phyloP scores from a whole-genome alignment of 2,329 filamentous ascomycete genomes.

The Calonectria montana region DNA sequence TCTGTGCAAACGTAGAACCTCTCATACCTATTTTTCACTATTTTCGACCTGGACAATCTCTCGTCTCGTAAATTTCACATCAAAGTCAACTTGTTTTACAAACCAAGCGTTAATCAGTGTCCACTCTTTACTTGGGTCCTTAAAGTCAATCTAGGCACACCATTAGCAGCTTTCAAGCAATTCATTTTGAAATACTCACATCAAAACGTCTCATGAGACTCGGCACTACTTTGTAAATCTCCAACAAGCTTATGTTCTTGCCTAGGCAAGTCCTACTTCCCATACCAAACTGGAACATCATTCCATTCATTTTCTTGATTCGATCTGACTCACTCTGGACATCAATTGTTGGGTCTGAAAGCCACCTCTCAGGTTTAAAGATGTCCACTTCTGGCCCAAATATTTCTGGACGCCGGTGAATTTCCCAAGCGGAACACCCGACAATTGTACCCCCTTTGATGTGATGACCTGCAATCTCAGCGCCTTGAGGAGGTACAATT shows the following conservation, averaged over 20 bases:
- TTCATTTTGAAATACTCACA: neutral
- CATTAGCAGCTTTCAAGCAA: neutral
- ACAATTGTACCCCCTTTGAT: conserved; percentile 79
- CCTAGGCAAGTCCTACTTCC: conserved; percentile 78
- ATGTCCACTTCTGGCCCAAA: conserved; percentile 75
- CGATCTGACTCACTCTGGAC: conserved; percentile 57
- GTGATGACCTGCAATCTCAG: conserved; percentile 70
- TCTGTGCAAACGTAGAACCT: neutral
- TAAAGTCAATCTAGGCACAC: conserved; percentile 60
- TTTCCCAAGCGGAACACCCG: conserved; percentile 79
- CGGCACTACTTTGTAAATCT: conserved; percentile 73
- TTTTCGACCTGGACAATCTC: conserved; percentile 53
- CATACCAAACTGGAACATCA: conserved; percentile 72
- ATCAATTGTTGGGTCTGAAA: conserved; percentile 55
- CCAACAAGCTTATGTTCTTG: conserved; percentile 72
- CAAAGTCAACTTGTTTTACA: conserved; percentile 69
- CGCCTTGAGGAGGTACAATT: conserved; percentile 73
- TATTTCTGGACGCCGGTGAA: conserved; percentile 75
- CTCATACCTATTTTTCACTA: neutral
- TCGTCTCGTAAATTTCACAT: conserved; percentile 56
- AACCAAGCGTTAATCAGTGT: conserved; percentile 72
- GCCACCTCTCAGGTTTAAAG: conserved; percentile 77
- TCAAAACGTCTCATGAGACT: conserved; percentile 40
- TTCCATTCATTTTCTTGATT: conserved; percentile 43
- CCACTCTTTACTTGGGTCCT: conserved; percentile 67